A percentile compares a stretch with the other conserved stretches of the same genome.
Conservation (phyloP, 2,329 filamentous ascomycete genomes). For the Aspergillus sp. region DNA sequence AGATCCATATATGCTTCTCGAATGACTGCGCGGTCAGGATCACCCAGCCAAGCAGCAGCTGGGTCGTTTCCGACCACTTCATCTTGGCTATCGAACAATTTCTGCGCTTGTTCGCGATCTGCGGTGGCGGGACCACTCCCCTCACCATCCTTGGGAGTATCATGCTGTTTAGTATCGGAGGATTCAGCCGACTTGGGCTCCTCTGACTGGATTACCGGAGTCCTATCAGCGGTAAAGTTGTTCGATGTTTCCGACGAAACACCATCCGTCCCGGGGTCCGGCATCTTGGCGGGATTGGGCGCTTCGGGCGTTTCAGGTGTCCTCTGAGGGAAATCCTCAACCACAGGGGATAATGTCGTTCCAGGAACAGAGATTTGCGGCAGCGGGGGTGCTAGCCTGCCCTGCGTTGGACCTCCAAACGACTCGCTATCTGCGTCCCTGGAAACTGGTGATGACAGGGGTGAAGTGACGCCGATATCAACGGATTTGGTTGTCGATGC, state of each 20-base stretch:
- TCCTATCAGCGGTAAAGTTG: slow-evolving; percentile 40
- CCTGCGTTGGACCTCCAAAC: background rate
- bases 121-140: slow-evolving; percentile 45
- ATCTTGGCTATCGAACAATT: slow-evolving; percentile 74
- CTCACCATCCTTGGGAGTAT: background rate
- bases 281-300: slow-evolving; percentile 13
- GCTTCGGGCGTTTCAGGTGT: slow-evolving; percentile 9
- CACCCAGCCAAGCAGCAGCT: slow-evolving; percentile 81
- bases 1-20: slow-evolving; percentile 81
- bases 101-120: slow-evolving; percentile 69
- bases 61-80: slow-evolving; percentile 71
- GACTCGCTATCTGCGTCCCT: background rate
- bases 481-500: slow-evolving; percentile 15
- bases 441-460: background rate
- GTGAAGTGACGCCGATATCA: slow-evolving; percentile 2
- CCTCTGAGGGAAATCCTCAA: slow-evolving; percentile 20
- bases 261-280: slow-evolving; percentile 17
- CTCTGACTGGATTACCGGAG: slow-evolving; percentile 30
- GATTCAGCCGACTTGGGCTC: slow-evolving; percentile 16
- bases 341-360: slow-evolving; percentile 19
- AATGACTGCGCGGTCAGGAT: slow-evolving; percentile 47
- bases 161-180: slow-evolving; percentile 14
- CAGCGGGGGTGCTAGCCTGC: slow-evolving; percentile 4
- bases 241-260: slow-evolving; percentile 36
- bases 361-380: slow-evolving; percentile 5